Evolutionary conservation across 495 filamentous ascomycete species (phyloP), one percentile per base, ranked within the genome.

Genomic region (Cercophora scortea): DNA sequence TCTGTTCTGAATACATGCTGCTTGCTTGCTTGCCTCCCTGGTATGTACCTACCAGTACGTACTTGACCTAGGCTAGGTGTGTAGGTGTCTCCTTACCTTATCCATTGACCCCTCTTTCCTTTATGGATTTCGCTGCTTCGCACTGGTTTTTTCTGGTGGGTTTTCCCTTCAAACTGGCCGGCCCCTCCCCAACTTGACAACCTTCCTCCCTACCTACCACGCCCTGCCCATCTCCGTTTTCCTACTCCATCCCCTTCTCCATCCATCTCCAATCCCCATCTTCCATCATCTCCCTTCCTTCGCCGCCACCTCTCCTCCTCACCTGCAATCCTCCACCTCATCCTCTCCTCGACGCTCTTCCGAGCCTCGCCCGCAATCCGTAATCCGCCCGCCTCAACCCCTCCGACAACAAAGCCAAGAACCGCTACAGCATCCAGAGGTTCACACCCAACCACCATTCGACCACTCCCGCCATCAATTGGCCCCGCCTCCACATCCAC

Each of bases 51-150:
- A 40, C 45, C 44, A 48, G 50, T 40, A 42, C 50, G 49, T 47
- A 19, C n/a, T n/a, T n/a, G n/a, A n/a, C 47, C 51, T 49, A 54
- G 50, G 13, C 3, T 38, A 51, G 42, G 50, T 58, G 5, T 3
- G 13, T 8, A 13, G 12, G 41, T 42, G 5, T 46, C 51, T 45
- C 45, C 50, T 39, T 35, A 50, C 42, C 47, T 49, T 50, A 41
- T 52, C 47, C 16, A 41, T 53, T 45, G 46, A 53, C 55, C 55
- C 55, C 55, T 57, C 56, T 51, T 58, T 19, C 45, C 49, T 17
- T 45, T 38, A 39, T 39, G 43, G 8, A 57, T 56, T 63, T 64
- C 60, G 61, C 60, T 59, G 54, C 56, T 55, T 57, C 59, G 50
- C 53, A 59, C 45, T 48, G 50, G 39, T 55, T 51, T 42, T 32